phyloP scores from a whole-genome alignment of 192 early-diverging fungal genomes.

The Coemansia sp. region DNA sequence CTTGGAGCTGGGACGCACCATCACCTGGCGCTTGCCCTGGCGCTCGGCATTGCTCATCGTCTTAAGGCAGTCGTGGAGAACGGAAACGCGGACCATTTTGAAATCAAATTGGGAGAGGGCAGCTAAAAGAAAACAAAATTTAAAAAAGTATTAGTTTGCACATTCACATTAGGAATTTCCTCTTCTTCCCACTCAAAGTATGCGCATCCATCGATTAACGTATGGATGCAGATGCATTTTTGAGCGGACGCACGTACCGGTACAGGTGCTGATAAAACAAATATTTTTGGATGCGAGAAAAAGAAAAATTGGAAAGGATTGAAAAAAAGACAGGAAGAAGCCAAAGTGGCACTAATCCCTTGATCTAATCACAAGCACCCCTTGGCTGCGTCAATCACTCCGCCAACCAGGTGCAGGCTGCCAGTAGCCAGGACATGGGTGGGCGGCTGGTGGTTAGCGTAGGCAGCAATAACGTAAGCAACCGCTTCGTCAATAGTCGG shows the following conservation, averaged over 20 bases:
- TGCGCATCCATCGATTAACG: neutral
- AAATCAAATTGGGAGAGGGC: neutral
- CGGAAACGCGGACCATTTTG: slow-evolving; percentile 97
- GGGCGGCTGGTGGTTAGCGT: neutral
- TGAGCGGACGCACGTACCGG: slow-evolving; percentile 22
- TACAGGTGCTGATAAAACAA: neutral
- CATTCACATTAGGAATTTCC: too few species aligned
- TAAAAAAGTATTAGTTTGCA: neutral
- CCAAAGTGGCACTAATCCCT: too few species aligned
- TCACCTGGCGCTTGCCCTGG: slow-evolving; percentile 95
- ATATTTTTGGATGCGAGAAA: too few species aligned
- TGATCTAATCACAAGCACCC: too few species aligned
- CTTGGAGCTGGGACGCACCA: slow-evolving; percentile 96
- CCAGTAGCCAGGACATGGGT: slow-evolving; percentile 82
- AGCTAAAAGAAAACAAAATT: neutral
- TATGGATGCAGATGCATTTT: slow-evolving; percentile 13
- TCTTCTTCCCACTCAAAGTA: slow-evolving; percentile 8
- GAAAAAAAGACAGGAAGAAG: slow-evolving; percentile 4
- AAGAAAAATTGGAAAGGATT: neutral
- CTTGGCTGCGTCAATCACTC: slow-evolving; percentile 60
- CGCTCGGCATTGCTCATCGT: slow-evolving; percentile 99
- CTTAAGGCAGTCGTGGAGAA: slow-evolving; percentile 96
- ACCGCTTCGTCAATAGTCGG: slow-evolving; percentile 67
- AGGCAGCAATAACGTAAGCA: slow-evolving; percentile 46
- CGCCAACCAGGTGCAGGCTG: slow-evolving; percentile 89